Conservation (phyloP, 2,329 filamentous ascomycete species). For the Claviceps maximensis region DNA sequence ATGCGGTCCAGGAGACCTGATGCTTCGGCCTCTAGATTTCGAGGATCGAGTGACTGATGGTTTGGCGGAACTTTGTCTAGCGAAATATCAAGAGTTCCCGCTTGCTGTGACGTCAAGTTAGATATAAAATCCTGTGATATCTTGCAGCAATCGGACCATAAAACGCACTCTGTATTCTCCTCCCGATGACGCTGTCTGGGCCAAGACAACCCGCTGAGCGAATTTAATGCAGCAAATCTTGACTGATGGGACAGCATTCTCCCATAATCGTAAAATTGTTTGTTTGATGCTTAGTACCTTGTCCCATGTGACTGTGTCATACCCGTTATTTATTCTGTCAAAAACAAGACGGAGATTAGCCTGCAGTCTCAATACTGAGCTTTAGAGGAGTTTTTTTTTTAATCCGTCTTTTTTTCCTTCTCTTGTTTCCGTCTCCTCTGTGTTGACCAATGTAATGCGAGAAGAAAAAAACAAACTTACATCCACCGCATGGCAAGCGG, state of each 20-base stretch:
- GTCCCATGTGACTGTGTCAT: conserved; percentile 74
- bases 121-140: background rate
- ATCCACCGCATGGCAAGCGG: conserved; percentile 85
- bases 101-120: conserved; percentile 21
- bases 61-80: conserved; percentile 72
- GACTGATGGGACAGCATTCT: conserved; percentile 60
- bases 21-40: conserved; percentile 82
- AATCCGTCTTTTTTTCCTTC: background rate
- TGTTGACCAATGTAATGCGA: too few species aligned
- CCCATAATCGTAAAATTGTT: conserved; percentile 80
- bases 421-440: background rate
- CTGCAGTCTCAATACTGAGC: background rate
- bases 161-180: conserved; percentile 68
- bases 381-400: too few species aligned
- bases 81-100: conserved; percentile 57
- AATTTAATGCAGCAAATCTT: conserved; percentile 97
- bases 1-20: conserved; percentile 83
- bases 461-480: conserved; percentile 48
- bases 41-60: conserved; percentile 66
- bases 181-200: conserved; percentile 75
- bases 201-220: conserved; percentile 80
- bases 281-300: conserved; percentile 81
- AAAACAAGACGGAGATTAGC: background rate
- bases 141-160: conserved; percentile 7
- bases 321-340: conserved; percentile 69